These are phyloP conservation scores for Ganoderma meredithae DNA, from an alignment of 1,284 basidiomycete genomes.

Conservation along the genomic window DNA sequence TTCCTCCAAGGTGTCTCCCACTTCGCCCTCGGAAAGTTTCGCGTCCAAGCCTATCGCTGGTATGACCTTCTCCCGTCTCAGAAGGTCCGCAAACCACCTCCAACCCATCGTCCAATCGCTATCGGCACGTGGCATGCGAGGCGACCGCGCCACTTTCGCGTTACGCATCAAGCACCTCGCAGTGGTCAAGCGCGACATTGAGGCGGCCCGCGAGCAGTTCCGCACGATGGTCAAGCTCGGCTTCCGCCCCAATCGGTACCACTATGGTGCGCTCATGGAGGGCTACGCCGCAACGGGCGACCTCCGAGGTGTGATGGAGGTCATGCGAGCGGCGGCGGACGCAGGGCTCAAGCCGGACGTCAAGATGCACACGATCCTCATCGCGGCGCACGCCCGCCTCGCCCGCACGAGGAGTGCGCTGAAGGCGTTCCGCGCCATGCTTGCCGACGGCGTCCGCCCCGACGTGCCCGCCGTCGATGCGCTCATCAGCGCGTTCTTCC, in stretches of 20 bases:
- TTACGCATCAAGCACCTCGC: constrained; percentile 70
- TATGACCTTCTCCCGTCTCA: constrained; percentile 45
- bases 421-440: constrained; percentile 66
- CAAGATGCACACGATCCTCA: constrained; percentile 77
- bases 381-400: constrained; percentile 67
- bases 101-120: constrained; percentile 57
- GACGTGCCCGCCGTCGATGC: constrained; percentile 75
- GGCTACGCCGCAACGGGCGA: constrained; percentile 65
- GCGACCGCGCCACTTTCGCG: constrained; percentile 62
- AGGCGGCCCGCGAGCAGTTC: constrained; percentile 59
- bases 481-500: constrained; percentile 70
- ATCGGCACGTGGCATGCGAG: constrained; percentile 52
- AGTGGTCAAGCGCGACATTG: constrained; percentile 56
- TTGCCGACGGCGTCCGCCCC: constrained; percentile 64
- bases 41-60: constrained; percentile 51
- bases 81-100: constrained; percentile 46
- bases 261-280: constrained; percentile 75
- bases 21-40: neutral
- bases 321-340: constrained; percentile 57
- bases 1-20: constrained; percentile 35
- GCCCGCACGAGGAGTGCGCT: constrained; percentile 62
- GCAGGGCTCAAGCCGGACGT: constrained; percentile 62
- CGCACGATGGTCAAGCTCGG: constrained; percentile 66
- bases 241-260: constrained; percentile 70
- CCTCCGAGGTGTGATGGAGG: constrained; percentile 55